Evolutionary conservation across 2,329 filamentous ascomycete genomes (phyloP).

Genomic region (Xylariaceae sp.): DNA sequence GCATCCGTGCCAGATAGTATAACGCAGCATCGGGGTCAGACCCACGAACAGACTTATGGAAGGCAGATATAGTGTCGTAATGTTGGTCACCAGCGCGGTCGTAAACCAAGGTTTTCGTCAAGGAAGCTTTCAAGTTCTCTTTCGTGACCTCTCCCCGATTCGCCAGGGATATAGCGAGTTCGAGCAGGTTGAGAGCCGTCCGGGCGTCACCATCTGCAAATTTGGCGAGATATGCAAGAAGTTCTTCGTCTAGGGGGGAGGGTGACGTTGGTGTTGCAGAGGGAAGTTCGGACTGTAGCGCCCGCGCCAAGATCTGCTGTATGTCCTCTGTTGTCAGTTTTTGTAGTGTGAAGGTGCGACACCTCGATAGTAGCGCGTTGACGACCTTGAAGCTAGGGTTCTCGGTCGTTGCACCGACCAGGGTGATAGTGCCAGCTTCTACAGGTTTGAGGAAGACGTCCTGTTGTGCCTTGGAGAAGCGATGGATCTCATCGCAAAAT

Average conservation of each 20-base stretch:
- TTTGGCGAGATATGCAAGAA: slow-evolving; percentile 80
- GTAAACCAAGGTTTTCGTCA: slow-evolving; percentile 94
- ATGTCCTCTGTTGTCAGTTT: slow-evolving; percentile 78
- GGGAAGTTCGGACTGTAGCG: slow-evolving; percentile 66
- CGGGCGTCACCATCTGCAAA: slow-evolving; percentile 94
- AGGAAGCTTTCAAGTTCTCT: slow-evolving; percentile 76
- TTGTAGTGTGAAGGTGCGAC: slow-evolving; percentile 85
- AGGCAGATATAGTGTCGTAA: slow-evolving; percentile 96
- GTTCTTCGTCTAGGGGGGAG: slow-evolving; percentile 74
- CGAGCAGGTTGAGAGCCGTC: slow-evolving; percentile 89
- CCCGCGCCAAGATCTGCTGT: slow-evolving; percentile 75
- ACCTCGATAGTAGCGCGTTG: slow-evolving; percentile 84
- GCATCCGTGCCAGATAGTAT: slow-evolving; percentile 95
- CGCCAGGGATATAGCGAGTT: slow-evolving; percentile 83
- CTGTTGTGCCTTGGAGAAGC: slow-evolving; percentile 91
- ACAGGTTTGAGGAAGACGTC: slow-evolving; percentile 94
- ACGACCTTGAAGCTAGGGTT: slow-evolving; percentile 96
- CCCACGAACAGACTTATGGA: slow-evolving; percentile 94
- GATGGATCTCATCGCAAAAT: slow-evolving; percentile 96
- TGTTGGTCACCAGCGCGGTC: slow-evolving; percentile 95
- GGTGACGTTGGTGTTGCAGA: slow-evolving; percentile 46
- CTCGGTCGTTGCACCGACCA: slow-evolving; percentile 96
- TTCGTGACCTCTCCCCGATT: slow-evolving; percentile 70
- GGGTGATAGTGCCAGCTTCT: slow-evolving; percentile 85
- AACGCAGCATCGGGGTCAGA: slow-evolving; percentile 85